phyloP scores from a whole-genome alignment of 2,329 filamentous ascomycete species.

The Tolypocladium sp. region DNA sequence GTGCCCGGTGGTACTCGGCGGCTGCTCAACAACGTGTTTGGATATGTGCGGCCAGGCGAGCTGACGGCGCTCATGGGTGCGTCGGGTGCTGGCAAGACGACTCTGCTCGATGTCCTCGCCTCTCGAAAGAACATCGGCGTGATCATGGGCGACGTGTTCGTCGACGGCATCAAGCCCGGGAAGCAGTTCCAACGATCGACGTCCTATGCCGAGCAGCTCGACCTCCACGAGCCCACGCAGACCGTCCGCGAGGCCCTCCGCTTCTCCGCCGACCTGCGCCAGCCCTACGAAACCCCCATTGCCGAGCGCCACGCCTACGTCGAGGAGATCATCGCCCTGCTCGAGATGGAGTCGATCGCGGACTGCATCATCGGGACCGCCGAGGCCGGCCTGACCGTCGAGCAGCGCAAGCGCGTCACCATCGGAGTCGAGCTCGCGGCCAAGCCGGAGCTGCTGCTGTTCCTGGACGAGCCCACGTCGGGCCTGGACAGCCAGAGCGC shows the following conservation, averaged over 20 bases:
- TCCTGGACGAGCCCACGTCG: slow-evolving; percentile 71
- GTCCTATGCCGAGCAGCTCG: slow-evolving; percentile 53
- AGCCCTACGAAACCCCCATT: slow-evolving; percentile 42
- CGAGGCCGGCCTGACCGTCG: slow-evolving; percentile 62
- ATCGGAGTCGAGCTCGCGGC: slow-evolving; percentile 86
- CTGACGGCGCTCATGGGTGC: slow-evolving; percentile 76
- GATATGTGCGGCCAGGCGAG: slow-evolving; percentile 67
- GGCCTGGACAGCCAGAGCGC: slow-evolving; percentile 56
- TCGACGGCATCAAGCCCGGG: slow-evolving; percentile 47
- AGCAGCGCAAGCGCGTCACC: slow-evolving; percentile 67
- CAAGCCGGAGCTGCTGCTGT: slow-evolving; percentile 67
- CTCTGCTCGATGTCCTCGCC: slow-evolving; percentile 67
- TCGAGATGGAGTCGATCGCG: slow-evolving; percentile 50
- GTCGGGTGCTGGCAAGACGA: slow-evolving; percentile 82
- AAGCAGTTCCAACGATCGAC: slow-evolving; percentile 54
- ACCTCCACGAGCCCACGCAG: slow-evolving; percentile 52
- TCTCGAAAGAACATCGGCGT: slow-evolving; percentile 53
- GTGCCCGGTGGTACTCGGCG: slow-evolving; percentile 46
- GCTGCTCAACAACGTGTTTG: slow-evolving; percentile 48
- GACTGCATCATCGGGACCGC: slow-evolving; percentile 49
- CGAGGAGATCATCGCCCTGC: slow-evolving; percentile 49
- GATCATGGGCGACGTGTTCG: slow-evolving; percentile 45
- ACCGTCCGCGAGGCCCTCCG: slow-evolving; percentile 55
- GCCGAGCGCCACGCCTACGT: slow-evolving; percentile 51
- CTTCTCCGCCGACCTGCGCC: slow-evolving; percentile 54